These are phyloP conservation scores for Friedmanniomyces endolithicus DNA, from an alignment of 495 filamentous ascomycete species.

Conservation along the genomic window DNA sequence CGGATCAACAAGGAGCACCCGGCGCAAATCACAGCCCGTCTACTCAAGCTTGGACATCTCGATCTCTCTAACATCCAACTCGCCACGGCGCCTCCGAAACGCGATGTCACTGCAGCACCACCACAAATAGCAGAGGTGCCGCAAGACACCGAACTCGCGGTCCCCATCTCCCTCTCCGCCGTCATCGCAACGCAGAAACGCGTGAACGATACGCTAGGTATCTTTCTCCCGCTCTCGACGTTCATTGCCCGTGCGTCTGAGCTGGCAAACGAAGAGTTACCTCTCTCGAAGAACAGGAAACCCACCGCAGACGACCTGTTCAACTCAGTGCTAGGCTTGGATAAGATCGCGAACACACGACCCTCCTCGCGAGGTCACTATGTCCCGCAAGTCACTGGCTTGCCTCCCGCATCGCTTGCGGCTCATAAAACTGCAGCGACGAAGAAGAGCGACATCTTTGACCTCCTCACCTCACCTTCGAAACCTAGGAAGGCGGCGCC, in stretches of 20 bases:
- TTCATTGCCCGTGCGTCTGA: conserved; percentile 76
- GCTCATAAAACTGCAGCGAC: conserved; percentile 20
- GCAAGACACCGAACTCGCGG: conserved; percentile 38
- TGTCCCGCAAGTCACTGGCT: conserved; percentile 58
- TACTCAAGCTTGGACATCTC: conserved; percentile 65
- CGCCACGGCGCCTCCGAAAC: conserved; percentile 27
- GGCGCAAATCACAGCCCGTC: conserved; percentile 50
- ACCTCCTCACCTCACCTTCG: conserved; percentile 52
- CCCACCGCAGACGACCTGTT: conserved; percentile 74
- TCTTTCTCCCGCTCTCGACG: conserved; percentile 70
- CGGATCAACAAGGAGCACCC: conserved; percentile 56
- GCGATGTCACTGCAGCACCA: conserved; percentile 2
- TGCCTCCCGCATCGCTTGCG: conserved; percentile 31
- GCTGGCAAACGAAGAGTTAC: conserved; percentile 75
- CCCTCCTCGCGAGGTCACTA: conserved; percentile 51
- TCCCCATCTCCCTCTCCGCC: conserved; percentile 64
- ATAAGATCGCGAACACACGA: conserved; percentile 38
- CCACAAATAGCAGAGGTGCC: conserved; percentile 30
- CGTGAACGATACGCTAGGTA: conserved; percentile 58
- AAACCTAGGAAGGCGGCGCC: conserved; percentile 25
- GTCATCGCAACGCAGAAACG: conserved; percentile 70
- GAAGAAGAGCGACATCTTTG: conserved; percentile 55
- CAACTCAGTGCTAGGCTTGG: conserved; percentile 68
- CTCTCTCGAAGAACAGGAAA: conserved; percentile 45
- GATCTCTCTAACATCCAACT: conserved; percentile 94